These are phyloP conservation scores for Macrophomina pseudophaseolina DNA, from an alignment of 2,329 filamentous ascomycete genomes.

Conservation along the genomic window DNA sequence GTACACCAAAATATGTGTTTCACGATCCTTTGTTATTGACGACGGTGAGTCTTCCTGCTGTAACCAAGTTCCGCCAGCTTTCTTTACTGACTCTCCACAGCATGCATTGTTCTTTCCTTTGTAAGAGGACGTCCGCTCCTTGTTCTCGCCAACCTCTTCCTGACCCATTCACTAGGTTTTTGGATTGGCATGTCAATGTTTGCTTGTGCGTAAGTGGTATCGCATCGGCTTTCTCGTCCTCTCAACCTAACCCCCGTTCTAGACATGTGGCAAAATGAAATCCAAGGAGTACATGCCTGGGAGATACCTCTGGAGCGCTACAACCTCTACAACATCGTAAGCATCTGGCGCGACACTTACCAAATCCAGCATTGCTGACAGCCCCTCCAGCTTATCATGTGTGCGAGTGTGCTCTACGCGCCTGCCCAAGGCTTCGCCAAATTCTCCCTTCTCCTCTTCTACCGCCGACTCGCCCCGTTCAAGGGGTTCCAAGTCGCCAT, in stretches of 20 bases:
- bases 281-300: constrained; percentile 34
- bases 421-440: constrained; percentile 31
- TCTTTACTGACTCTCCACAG: neutral
- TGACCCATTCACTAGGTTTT: neutral
- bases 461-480: constrained; percentile 29
- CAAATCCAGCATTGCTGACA: no score
- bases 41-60: constrained; percentile 33
- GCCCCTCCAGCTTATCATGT: constrained; percentile 27
- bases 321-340: constrained; percentile 28
- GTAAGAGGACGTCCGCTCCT: neutral
- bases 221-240: no score
- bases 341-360: neutral
- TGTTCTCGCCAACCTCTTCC: neutral
- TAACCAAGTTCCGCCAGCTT: no score
- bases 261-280: constrained; percentile 25
- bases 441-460: constrained; percentile 32
- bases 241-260: neutral
- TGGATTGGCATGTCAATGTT: neutral
- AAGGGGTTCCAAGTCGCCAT: constrained; percentile 29
- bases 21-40: constrained; percentile 34
- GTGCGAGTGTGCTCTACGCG: constrained; percentile 30
- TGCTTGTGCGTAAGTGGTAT: neutral
- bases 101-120: constrained; percentile 1
- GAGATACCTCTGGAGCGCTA: constrained; percentile 32
- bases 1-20: constrained; percentile 36